Percentiles rank a stretch among this genome's conserved stretches.
These are phyloP conservation scores for Colletotrichum plurivorum DNA, from an alignment of 2,329 filamentous ascomycete species.

Conservation along the genomic window DNA sequence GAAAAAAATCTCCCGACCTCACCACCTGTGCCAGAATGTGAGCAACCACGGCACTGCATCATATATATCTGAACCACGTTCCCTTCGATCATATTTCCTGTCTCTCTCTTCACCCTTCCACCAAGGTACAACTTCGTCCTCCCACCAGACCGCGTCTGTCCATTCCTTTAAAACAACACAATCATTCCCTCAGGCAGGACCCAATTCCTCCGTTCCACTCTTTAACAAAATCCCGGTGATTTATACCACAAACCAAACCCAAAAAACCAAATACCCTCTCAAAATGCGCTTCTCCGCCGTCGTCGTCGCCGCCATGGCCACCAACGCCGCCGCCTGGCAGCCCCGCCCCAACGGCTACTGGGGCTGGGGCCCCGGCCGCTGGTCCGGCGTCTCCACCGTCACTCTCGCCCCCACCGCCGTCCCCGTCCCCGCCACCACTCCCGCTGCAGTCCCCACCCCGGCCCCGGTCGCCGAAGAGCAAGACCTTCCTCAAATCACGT, in stretches of 20 bases:
- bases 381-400: conserved; percentile 13
- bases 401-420: conserved; percentile 13
- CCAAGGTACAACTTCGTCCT: conserved; percentile 9
- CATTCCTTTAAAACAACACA: conserved; percentile 27
- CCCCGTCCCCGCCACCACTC: conserved; percentile 1
- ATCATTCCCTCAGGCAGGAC: conserved; percentile 31
- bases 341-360: conserved; percentile 20
- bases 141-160: conserved; percentile 24
- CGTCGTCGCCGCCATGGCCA: conserved; percentile 33
- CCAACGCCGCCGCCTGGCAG: conserved; percentile 35
- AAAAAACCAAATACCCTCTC: conserved; percentile 8
- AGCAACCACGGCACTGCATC: no score
- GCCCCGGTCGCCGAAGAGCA: conserved; percentile 1
- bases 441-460: conserved; percentile 12
- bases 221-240: conserved; percentile 36
- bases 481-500: conserved; percentile 22
- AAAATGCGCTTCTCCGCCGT: conserved; percentile 40
- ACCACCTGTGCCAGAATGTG: not conserved
- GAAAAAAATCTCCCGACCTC: conserved; percentile 8
- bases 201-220: conserved; percentile 34
- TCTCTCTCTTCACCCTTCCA: not conserved
- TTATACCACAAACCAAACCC: not conserved
- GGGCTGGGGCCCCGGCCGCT: conserved; percentile 22
- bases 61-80: not conserved
- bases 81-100: not conserved